These are phyloP conservation scores for Quercus tomentella DNA, from an alignment of 331 rosid species.

Conservation along the genomic window DNA sequence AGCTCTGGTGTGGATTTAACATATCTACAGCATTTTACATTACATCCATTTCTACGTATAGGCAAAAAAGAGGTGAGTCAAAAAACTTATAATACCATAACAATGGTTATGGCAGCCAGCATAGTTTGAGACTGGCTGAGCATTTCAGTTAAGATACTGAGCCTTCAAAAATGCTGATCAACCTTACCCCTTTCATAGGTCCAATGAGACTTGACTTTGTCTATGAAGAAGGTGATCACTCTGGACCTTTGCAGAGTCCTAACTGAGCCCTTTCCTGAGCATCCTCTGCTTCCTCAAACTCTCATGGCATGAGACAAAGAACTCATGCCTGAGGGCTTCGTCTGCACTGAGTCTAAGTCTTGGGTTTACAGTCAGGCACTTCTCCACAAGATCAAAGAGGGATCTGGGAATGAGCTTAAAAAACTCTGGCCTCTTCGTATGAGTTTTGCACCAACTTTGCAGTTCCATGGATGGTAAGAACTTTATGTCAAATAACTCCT, in stretches of 20 bases:
- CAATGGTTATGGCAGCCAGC: no score
- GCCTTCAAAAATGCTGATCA: background rate
- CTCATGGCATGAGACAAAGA: conserved; percentile 45
- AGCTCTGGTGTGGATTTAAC: no score
- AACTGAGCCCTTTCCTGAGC: conserved; percentile 16
- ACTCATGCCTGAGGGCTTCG: conserved; percentile 60
- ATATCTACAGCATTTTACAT: no score
- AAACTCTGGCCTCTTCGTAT: conserved; percentile 53
- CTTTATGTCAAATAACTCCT: conserved; percentile 48
- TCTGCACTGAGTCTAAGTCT: conserved; percentile 57
- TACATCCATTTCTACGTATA: no score
- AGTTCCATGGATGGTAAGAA: conserved; percentile 37
- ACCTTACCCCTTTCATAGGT: background rate
- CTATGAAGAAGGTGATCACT: background rate
- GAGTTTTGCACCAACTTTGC: conserved; percentile 50
- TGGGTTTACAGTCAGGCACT: conserved; percentile 62
- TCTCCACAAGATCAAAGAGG: conserved; percentile 57
- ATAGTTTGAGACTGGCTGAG: no score
- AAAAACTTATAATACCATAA: no score
- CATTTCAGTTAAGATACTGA: no score
- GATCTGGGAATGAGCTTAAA: conserved; percentile 39
- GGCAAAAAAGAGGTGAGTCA: no score
- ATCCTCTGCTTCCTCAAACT: conserved; percentile 38
- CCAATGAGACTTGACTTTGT: background rate
- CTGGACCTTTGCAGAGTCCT: background rate